phyloP scores from a whole-genome alignment of 495 filamentous ascomycete genomes.

The Staphylotrichum tortipilum region DNA sequence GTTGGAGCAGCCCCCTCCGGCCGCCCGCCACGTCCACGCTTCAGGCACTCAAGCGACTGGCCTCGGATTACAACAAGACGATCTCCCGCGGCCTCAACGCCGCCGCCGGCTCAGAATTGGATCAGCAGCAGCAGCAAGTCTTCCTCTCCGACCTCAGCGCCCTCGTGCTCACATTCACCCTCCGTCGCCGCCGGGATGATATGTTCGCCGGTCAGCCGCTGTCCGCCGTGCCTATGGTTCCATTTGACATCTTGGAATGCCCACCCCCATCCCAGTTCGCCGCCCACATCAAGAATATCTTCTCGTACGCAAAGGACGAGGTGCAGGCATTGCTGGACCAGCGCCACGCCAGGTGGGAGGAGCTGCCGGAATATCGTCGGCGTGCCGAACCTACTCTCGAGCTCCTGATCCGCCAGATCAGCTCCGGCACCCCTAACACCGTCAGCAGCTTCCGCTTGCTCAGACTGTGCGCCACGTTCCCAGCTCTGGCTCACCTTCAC shows the following conservation, averaged over 20 bases:
- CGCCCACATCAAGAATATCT: neutral
- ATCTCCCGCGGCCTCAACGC: neutral
- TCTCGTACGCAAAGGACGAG: neutral
- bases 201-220: neutral
- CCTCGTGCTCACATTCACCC: neutral
- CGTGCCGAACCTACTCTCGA: neutral
- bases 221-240: neutral
- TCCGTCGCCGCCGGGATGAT: neutral
- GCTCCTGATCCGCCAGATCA: neutral
- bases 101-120: neutral
- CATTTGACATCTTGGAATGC: neutral
- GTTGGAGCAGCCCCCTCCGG: neutral
- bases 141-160: neutral
- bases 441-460: neutral
- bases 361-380: neutral
- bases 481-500: neutral
- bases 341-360: neutral
- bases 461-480: constrained; percentile 1
- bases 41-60: neutral
- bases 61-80: neutral
- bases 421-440: neutral
- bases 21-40: neutral
- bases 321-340: neutral
- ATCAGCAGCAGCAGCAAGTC: neutral
- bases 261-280: neutral